phyloP scores from a whole-genome alignment of 768 basidiomycete genomes.

The Rhodosporidiobolus sp. region DNA sequence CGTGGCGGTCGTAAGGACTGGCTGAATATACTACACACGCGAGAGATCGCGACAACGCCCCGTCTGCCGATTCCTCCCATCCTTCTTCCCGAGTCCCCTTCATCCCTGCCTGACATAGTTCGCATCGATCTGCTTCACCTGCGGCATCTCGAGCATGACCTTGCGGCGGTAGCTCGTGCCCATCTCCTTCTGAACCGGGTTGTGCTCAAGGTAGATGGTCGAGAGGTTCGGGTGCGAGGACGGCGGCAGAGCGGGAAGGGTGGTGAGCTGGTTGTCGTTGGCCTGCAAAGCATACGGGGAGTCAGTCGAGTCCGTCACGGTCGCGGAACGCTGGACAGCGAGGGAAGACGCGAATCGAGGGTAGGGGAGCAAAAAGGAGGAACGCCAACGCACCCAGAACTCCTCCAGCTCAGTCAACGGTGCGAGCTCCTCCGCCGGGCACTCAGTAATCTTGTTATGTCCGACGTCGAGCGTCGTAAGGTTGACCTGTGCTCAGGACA shows the following conservation, averaged over 20 bases:
- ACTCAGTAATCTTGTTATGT: constrained; percentile 71
- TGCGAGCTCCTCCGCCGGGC: constrained; percentile 67
- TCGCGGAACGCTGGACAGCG: too few relatives aligned
- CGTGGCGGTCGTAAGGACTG: too few relatives aligned
- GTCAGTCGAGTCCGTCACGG: background rate
- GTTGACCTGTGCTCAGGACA: constrained; percentile 54
- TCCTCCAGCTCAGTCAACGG: constrained; percentile 79
- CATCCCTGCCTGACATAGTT: constrained; percentile 57
- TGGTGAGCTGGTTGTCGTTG: constrained; percentile 78
- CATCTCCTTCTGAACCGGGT: constrained; percentile 81
- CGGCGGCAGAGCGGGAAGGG: constrained; percentile 63
- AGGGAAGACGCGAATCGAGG: background rate
- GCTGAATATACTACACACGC: background rate
- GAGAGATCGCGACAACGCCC: too few relatives aligned
- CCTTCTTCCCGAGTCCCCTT: background rate
- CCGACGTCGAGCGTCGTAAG: constrained; percentile 84
- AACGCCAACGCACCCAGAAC: constrained; percentile 68
- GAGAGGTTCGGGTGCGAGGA: constrained; percentile 66
- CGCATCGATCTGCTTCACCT: constrained; percentile 90
- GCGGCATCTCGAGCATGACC: constrained; percentile 79
- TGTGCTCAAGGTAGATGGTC: constrained; percentile 92
- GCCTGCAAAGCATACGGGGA: constrained; percentile 60
- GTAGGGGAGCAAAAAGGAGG: background rate
- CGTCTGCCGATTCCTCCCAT: too few relatives aligned
- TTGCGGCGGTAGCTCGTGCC: constrained; percentile 79